phyloP scores from a whole-genome alignment of 2,329 filamentous ascomycete genomes.

The Stemphylium vesicarium region DNA sequence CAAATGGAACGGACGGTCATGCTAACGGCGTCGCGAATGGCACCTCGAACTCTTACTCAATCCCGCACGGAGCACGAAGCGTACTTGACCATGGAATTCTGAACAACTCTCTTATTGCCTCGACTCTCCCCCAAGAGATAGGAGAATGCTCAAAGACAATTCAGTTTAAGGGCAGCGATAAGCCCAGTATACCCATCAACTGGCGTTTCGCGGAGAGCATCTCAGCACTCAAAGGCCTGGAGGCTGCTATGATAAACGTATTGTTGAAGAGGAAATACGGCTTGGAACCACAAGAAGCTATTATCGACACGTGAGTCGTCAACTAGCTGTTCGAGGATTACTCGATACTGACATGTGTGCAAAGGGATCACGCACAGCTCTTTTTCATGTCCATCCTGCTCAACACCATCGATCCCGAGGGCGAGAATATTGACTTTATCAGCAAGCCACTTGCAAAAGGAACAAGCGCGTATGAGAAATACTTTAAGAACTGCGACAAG shows the following conservation, averaged over 20 bases:
- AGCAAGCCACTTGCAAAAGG: neutral
- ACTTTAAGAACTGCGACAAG: slow-evolving; percentile 12
- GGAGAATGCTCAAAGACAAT: slow-evolving; percentile 46
- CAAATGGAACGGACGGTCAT: neutral
- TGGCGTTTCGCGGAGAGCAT: slow-evolving; percentile 64
- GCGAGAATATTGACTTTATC: slow-evolving; percentile 14
- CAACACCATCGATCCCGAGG: slow-evolving; percentile 42
- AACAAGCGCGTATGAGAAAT: too few species aligned
- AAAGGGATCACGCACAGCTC: slow-evolving; percentile 51
- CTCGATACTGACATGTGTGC: neutral
- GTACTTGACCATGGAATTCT: slow-evolving; percentile 51
- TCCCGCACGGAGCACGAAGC: slow-evolving; percentile 33
- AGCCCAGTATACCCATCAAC: slow-evolving; percentile 60
- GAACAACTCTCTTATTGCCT: slow-evolving; percentile 50
- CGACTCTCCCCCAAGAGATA: slow-evolving; percentile 47
- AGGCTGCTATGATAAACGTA: slow-evolving; percentile 55
- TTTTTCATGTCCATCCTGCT: slow-evolving; percentile 53
- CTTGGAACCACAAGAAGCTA: slow-evolving; percentile 47
- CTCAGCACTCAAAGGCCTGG: slow-evolving; percentile 57
- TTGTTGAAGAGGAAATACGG: slow-evolving; percentile 57
- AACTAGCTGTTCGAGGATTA: neutral
- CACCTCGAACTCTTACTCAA: slow-evolving; percentile 26
- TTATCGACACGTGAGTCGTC: slow-evolving; percentile 54
- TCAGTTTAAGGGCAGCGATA: slow-evolving; percentile 52
- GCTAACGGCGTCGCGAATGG: slow-evolving; percentile 3